phyloP scores from a whole-genome alignment of 225 moss, liverwort and hornwort species.

The Sphagnum contortum region DNA sequence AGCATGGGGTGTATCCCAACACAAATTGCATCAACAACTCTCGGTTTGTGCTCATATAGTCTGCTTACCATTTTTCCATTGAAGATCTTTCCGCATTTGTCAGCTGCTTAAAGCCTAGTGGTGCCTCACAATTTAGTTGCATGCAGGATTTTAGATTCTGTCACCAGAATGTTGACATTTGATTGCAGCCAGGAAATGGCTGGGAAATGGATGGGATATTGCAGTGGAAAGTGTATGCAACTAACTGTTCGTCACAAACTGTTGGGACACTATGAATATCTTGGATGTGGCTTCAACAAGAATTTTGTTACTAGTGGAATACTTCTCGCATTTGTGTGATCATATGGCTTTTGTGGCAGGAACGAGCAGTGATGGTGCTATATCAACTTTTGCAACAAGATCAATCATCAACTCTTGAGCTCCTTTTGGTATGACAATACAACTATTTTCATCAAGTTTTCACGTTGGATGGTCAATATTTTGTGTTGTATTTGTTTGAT shows the following conservation, averaged over 20 bases:
- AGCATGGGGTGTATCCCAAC: slow-evolving; percentile 75
- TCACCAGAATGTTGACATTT: too few relatives aligned
- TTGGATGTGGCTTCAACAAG: not conserved
- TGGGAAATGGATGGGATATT: too few relatives aligned
- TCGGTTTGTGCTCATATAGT: slow-evolving; percentile 41
- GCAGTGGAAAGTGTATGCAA: too few relatives aligned
- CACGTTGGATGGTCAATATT: too few relatives aligned
- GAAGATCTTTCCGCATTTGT: too few relatives aligned
- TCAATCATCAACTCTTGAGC: slow-evolving; percentile 48
- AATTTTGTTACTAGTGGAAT: too few relatives aligned
- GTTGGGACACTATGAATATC: not conserved
- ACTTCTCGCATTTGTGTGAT: too few relatives aligned
- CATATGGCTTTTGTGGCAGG: slow-evolving; percentile 22
- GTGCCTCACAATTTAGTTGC: too few relatives aligned
- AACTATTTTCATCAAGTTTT: not conserved
- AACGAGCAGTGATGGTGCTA: slow-evolving; percentile 52
- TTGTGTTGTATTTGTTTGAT: not conserved
- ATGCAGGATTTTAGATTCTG: too few relatives aligned
- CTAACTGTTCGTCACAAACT: not conserved
- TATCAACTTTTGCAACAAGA: slow-evolving; percentile 51
- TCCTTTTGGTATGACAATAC: slow-evolving; percentile 39
- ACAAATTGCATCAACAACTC: slow-evolving; percentile 60
- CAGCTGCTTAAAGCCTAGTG: too few relatives aligned
- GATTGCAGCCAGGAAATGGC: too few relatives aligned
- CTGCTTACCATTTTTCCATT: not conserved